phyloP scores from a whole-genome alignment of 352 stramenopile genomes.

The Pythium plurisporium region DNA sequence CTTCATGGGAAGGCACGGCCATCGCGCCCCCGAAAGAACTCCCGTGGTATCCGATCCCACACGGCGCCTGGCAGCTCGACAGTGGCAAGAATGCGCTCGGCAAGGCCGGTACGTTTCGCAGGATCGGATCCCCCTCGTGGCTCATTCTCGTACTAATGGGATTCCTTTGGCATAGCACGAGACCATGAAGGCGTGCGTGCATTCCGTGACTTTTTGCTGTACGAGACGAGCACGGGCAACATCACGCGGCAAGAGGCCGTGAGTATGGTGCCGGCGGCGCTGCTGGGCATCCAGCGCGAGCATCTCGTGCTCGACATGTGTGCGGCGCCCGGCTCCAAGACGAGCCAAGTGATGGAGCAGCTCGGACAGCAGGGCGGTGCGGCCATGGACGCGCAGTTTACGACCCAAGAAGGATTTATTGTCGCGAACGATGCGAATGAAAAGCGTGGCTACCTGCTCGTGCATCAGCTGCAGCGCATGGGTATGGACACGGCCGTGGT shows the following conservation, averaged over 20 bases:
- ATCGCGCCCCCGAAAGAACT: conserved; percentile 42
- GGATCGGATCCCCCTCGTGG: too few species aligned
- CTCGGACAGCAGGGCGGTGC: conserved; percentile 25
- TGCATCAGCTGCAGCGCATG: conserved; percentile 87
- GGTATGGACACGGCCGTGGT: conserved; percentile 83
- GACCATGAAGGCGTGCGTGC: conserved; percentile 58
- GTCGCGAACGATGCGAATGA: conserved; percentile 95
- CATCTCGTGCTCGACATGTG: conserved; percentile 77
- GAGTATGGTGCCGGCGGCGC: conserved; percentile 96
- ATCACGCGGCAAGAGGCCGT: conserved; percentile 97
- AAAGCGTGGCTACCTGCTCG: conserved; percentile 96
- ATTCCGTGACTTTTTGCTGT: conserved; percentile 92
- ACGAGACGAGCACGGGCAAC: conserved; percentile 86
- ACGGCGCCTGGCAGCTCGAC: conserved; percentile 71
- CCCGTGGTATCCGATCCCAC: conserved; percentile 49
- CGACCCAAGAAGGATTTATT: conserved; percentile 64
- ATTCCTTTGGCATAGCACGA: conserved; percentile 28
- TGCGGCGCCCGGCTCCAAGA: conserved; percentile 97
- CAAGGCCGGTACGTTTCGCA: conserved; percentile 38
- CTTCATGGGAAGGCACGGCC: conserved; percentile 24
- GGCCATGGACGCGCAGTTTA: conserved; percentile 11
- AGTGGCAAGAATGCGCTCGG: conserved; percentile 61
- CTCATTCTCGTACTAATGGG: too few species aligned
- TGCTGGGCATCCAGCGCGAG: conserved; percentile 90
- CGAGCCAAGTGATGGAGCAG: conserved; percentile 94